Base-by-base conservation (phyloP, 768 basidiomycete genomes). In the Podaxis carcinomalis region DNA sequence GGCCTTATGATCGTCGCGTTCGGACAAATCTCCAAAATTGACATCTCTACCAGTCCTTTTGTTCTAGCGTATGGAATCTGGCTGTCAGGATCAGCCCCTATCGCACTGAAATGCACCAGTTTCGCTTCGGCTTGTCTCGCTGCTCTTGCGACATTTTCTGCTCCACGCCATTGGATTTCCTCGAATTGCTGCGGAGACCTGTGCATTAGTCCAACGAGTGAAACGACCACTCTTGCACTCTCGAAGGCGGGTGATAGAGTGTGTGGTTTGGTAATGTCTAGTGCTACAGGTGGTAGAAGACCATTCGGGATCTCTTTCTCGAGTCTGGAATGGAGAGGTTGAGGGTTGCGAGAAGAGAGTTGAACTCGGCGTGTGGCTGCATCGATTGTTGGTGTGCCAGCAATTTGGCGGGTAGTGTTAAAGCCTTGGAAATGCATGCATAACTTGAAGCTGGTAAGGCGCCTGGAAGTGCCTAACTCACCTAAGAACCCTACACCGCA, bases 401-500 rank as follows among this genome's bases (percentile, higher is more conserved):
- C 74, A 19, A 90, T 74, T 2, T 78, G 74, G 66, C 78, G 78
- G 14, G 83, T 84, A 61, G 90, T 85, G 63, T 85, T 83, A 40
- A 77, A 81, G 28, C 87, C 86, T 89, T 57, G 21, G 19, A 5
- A 9, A 46, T 16, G 19, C 16, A 35, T 35, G 16, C 46, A 36
- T 19, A 50, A 5, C 14, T 25, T 50, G 35, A 28, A 32, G 51
- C 28, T 37, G 23, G n/a, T 10, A 42, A 28, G 25, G 6, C 21
- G 32, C 3, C 27, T 36, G 56, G 11, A 13, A 58, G 50, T 36
- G 56, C 52, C 27, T 35, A 7, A 57, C 51, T 35, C 64, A 85
- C 88, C 89, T 64, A 90, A 67, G 67, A 90, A 90, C n/a, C 83
- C 83, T 56, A 82, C 79, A 37, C 83, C 83, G 52, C 83, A 84